Base-by-base conservation (phyloP, 2,329 filamentous ascomycete genomes). In the Talaromyces atroroseus region DNA sequence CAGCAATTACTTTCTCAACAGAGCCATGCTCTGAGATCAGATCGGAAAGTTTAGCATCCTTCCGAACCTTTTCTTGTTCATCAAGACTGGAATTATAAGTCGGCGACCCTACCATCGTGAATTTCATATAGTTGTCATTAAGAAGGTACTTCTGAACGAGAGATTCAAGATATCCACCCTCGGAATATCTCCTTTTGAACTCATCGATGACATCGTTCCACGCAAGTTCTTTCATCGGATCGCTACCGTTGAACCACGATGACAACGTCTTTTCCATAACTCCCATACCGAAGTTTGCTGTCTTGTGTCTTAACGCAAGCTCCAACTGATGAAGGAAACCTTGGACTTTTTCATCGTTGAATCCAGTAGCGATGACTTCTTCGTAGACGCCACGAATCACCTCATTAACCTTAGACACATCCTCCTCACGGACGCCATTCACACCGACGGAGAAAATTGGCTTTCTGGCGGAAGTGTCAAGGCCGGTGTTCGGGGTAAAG, bases 311-410 rank as follows among this genome's bases (percentile, higher is more conserved):
- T 49, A 97, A 76, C 0, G 86, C 82, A n/a, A 99, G 80, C 69
- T 99, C 94, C 3, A 97, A 76, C 71, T 97, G 92, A 71, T 99
- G 94, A 54, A 99, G 80, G 61, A 95, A 88, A 2, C 94, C 94
- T 61, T 96, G 90, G 58, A 99, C 90, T 73, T 99, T 99, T 64
- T 86, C 84, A 65, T 86, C 81, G 58, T 94, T 91, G 64, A 99
- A 96, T 0, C 94, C 92, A 58, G 86, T 88, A 24, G 85, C 76
- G 18, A 85, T 81, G 6, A 84, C 83, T 47, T 90, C 84, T 24
- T 79, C 78, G 54, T 96, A 78, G 3, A 92, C 89, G 29, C 83
- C 82, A 57, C 86, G 82, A 29, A 96, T 83, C 23, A 83, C 85
- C 36, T 83, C 79, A 70, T 90, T 90, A 48, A 97, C 82, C 66